Conservation (phyloP, 176 grass and related monocot species). For the Bothriochloa decipiens region DNA sequence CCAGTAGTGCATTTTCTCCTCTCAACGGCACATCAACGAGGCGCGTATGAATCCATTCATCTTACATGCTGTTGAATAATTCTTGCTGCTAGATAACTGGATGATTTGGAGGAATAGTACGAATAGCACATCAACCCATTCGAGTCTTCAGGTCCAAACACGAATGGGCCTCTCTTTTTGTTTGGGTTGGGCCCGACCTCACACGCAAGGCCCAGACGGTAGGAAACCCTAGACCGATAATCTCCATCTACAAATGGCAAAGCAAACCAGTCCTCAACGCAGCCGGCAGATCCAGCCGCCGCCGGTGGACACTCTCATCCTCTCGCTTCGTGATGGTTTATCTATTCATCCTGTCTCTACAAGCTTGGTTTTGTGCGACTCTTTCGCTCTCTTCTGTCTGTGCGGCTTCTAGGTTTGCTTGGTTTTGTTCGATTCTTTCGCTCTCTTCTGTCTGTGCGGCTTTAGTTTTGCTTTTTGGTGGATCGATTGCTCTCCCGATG, state of each 20-base stretch:
- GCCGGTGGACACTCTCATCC: neutral
- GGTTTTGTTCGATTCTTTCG: no score
- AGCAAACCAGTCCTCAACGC: neutral
- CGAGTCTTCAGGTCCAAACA: conserved; percentile 62
- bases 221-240: neutral
- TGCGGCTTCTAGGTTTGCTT: no score
- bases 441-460: accelerated
- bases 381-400: no score
- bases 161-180: conserved; percentile 5
- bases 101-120: conserved; percentile 14
- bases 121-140: neutral
- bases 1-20: neutral
- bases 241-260: neutral
- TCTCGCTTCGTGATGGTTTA: neutral
- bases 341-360: neutral
- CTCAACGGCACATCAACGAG: neutral
- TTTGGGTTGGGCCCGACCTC: neutral
- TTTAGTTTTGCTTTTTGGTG: neutral
- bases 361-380: no score
- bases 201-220: neutral
- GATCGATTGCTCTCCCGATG: conserved; percentile 10
- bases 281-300: neutral
- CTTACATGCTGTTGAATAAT: neutral
- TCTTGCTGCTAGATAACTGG: neutral
- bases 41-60: neutral